Evolutionary conservation across 768 basidiomycete genomes (phyloP).

Genomic region (Mycena alexandri): DNA sequence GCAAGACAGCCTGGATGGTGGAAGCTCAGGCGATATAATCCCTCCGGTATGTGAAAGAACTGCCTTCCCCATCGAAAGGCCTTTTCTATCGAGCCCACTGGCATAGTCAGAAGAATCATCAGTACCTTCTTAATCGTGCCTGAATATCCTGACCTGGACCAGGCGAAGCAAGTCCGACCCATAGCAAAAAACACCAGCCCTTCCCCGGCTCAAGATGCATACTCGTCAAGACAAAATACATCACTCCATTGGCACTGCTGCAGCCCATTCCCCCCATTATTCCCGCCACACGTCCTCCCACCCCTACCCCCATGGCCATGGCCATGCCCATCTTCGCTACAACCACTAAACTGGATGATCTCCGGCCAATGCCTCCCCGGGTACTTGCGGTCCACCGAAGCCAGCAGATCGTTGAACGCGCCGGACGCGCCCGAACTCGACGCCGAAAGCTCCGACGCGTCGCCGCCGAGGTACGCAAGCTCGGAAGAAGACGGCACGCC

Average conservation of each 20-base stretch:
- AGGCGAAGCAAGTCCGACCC: no score
- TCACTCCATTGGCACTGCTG: constrained; percentile 29
- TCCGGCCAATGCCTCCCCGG: constrained; percentile 26
- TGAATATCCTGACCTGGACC: no score
- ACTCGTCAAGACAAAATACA: constrained; percentile 21
- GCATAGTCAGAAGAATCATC: no score
- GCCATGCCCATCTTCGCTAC: neutral
- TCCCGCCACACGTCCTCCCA: neutral
- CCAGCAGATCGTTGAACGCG: constrained; percentile 34
- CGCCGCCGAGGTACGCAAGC: constrained; percentile 29
- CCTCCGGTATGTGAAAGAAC: no score
- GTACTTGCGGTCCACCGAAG: constrained; percentile 35
- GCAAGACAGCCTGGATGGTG: no score
- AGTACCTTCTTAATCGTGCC: no score
- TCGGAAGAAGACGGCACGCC: neutral
- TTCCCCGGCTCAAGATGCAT: constrained; percentile 1
- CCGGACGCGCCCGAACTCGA: constrained; percentile 1
- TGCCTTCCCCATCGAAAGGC: no score
- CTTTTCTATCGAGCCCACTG: no score
- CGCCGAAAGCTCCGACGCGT: neutral
- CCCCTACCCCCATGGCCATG: neutral
- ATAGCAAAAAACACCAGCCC: no score
- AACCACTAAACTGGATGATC: constrained; percentile 10
- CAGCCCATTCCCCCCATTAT: neutral
- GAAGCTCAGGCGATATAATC: no score